These are phyloP conservation scores for Candida hispaniensis DNA, from an alignment of 805 yeast species.

Conservation along the genomic window DNA sequence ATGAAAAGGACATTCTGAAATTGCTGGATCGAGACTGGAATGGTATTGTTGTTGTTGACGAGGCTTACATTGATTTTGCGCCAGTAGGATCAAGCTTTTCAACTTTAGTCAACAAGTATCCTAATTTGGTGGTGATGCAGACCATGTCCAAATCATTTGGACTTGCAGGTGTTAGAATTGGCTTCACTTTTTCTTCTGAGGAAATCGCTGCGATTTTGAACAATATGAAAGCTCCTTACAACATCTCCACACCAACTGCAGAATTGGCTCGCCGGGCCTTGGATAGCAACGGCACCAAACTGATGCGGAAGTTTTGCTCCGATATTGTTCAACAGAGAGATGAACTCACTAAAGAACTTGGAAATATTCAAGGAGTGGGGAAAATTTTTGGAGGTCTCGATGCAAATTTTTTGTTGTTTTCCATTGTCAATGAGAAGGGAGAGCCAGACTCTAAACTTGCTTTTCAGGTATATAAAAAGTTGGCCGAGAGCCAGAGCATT, in stretches of 20 bases:
- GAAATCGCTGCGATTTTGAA: slow-evolving; percentile 60
- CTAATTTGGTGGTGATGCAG: slow-evolving; percentile 79
- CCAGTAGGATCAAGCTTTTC: slow-evolving; percentile 57
- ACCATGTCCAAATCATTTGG: slow-evolving; percentile 94
- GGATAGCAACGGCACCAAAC: slow-evolving; percentile 40
- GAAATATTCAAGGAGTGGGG: slow-evolving; percentile 53
- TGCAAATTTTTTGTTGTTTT: slow-evolving; percentile 73
- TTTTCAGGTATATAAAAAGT: slow-evolving; percentile 45
- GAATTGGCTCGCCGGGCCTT: slow-evolving; percentile 68
- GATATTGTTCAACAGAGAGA: slow-evolving; percentile 46
- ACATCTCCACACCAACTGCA: slow-evolving; percentile 73
- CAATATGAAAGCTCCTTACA: slow-evolving; percentile 93
- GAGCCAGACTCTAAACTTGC: slow-evolving; percentile 63
- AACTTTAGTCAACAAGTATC: slow-evolving; percentile 69
- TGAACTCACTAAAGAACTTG: slow-evolving; percentile 42
- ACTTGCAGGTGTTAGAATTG: slow-evolving; percentile 86
- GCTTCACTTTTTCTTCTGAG: slow-evolving; percentile 58
- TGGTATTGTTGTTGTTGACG: slow-evolving; percentile 80
- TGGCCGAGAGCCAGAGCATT: slow-evolving; percentile 65
- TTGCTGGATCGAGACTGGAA: slow-evolving; percentile 47
- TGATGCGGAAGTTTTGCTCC: slow-evolving; percentile 47
- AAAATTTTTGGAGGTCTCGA: slow-evolving; percentile 73
- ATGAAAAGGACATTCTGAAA: slow-evolving; percentile 38
- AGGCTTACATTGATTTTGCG: slow-evolving; percentile 87
- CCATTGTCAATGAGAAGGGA: slow-evolving; percentile 53